Evolutionary conservation across 2,329 filamentous ascomycete species (phyloP).

Genomic region (Aspergillus persii): DNA sequence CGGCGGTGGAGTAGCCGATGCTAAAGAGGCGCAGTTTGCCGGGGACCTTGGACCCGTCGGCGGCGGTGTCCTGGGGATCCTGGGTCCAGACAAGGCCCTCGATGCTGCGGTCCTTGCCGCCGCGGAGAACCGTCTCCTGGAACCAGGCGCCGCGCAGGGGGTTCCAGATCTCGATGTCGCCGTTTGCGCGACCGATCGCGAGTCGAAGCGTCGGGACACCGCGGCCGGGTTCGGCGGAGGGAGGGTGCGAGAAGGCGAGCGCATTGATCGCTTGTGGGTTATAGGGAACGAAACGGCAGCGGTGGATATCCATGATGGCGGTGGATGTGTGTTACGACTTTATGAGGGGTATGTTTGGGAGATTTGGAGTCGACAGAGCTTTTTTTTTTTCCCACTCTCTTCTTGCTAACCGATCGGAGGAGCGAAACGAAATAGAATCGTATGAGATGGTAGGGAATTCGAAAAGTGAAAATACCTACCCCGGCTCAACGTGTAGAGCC

Average conservation of each 20-base stretch:
- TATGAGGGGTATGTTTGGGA: neutral
- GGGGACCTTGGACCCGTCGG: constrained; percentile 56
- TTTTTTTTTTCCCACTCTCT: neutral
- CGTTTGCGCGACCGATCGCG: constrained; percentile 88
- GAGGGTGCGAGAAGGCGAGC: constrained; percentile 84
- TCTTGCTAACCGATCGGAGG: neutral
- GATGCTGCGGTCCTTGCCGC: constrained; percentile 80
- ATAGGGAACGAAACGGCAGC: constrained; percentile 92
- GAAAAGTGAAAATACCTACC: constrained; percentile 5
- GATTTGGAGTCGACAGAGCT: constrained; percentile 7
- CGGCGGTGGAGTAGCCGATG: constrained; percentile 85
- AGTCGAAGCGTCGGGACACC: constrained; percentile 66
- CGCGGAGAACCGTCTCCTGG: constrained; percentile 81
- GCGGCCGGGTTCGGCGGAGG: constrained; percentile 46
- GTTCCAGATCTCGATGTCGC: constrained; percentile 98
- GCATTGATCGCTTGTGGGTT: constrained; percentile 90
- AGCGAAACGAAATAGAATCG: neutral
- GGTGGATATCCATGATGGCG: constrained; percentile 82
- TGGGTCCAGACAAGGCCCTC: constrained; percentile 91
- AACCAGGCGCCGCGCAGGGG: constrained; percentile 78
- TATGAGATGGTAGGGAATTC: neutral
- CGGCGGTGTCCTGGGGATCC: constrained; percentile 67
- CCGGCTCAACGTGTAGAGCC: constrained; percentile 21
- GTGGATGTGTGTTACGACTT: neutral
- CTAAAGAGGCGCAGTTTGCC: constrained; percentile 88